Conservation (phyloP, 2,329 filamentous ascomycete genomes). For the Chalara sp. region DNA sequence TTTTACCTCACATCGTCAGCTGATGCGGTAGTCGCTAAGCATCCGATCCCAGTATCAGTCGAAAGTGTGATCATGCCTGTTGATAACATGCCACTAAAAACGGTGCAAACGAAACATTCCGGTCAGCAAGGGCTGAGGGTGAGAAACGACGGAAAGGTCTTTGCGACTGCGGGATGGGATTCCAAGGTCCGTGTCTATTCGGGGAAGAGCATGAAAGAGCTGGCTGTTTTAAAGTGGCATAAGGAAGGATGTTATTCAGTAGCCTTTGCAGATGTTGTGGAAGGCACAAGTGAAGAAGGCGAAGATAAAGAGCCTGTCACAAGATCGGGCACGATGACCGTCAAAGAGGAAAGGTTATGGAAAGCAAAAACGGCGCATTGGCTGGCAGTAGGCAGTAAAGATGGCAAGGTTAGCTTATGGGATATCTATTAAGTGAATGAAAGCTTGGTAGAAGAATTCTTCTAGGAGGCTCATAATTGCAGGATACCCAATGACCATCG, state of each 20-base stretch:
- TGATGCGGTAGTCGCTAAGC: slow-evolving; percentile 72
- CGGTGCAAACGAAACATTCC: slow-evolving; percentile 73
- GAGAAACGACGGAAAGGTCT: slow-evolving; percentile 72
- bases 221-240: slow-evolving; percentile 94
- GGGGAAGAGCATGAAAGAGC: slow-evolving; percentile 70
- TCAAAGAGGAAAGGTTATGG: slow-evolving; percentile 56
- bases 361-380: slow-evolving; percentile 72
- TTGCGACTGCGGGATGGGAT: slow-evolving; percentile 94
- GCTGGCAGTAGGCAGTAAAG: slow-evolving; percentile 86
- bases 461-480: too few relatives aligned
- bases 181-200: slow-evolving; percentile 75
- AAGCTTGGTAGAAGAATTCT: too few relatives aligned
- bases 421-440: slow-evolving; percentile 59
- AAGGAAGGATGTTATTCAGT: slow-evolving; percentile 78
- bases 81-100: slow-evolving; percentile 43
- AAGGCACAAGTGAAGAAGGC: slow-evolving; percentile 1
- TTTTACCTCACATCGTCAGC: slow-evolving; percentile 77
- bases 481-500: too few relatives aligned
- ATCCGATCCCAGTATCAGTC: slow-evolving; percentile 49
- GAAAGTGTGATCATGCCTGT: background rate
- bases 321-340: slow-evolving; percentile 32
- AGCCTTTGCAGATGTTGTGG: slow-evolving; percentile 54
- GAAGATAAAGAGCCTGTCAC: slow-evolving; percentile 1
- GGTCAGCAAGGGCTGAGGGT: slow-evolving; percentile 79
- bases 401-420: slow-evolving; percentile 94